Percentiles rank a stretch among this genome's conserved stretches.
Evolutionary conservation across 2,329 filamentous ascomycete genomes (phyloP).

Genomic region (Pestalotiopsis sp.): DNA sequence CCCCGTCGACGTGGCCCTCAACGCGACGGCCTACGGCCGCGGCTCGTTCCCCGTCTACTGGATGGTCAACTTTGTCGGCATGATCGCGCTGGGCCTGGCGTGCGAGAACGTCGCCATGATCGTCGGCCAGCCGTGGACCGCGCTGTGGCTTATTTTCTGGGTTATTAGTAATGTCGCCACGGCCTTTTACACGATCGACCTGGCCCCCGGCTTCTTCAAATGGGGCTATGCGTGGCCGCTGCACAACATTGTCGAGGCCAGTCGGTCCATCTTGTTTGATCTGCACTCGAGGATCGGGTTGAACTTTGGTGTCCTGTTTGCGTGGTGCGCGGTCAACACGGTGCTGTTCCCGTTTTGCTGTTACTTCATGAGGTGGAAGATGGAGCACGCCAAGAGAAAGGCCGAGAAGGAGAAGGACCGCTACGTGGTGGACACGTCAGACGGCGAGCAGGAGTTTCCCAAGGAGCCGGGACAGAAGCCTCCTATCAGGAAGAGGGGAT

Average conservation of each 20-base stretch:
- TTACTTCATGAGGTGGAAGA: slow-evolving; percentile 45
- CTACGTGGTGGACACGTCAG: slow-evolving; percentile 27
- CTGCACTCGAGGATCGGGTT: slow-evolving; percentile 59
- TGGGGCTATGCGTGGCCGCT: slow-evolving; percentile 69
- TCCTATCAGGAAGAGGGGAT: slow-evolving; percentile 27
- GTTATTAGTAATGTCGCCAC: slow-evolving; percentile 67
- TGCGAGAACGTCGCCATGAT: slow-evolving; percentile 69
- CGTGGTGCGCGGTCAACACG: slow-evolving; percentile 57
- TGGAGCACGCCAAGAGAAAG: slow-evolving; percentile 27
- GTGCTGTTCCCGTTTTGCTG: slow-evolving; percentile 53
- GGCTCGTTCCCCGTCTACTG: slow-evolving; percentile 65
- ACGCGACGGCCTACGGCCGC: slow-evolving; percentile 57
- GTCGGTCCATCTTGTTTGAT: slow-evolving; percentile 62
- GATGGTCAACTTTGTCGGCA: slow-evolving; percentile 65
- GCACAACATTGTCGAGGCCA: slow-evolving; percentile 62
- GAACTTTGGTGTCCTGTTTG: slow-evolving; percentile 63
- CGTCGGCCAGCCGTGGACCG: slow-evolving; percentile 60
- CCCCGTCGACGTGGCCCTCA: slow-evolving; percentile 25
- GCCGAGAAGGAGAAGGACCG: slow-evolving; percentile 27
- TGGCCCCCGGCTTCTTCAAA: slow-evolving; percentile 60
- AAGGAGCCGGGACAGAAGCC: slow-evolving; percentile 31
- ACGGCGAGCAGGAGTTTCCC: slow-evolving; percentile 27
- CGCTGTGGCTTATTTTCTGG: slow-evolving; percentile 69
- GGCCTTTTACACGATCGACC: slow-evolving; percentile 60
- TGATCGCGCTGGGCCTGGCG: slow-evolving; percentile 63